These are phyloP conservation scores for Gracilaria caudata DNA, from an alignment of 23 red algal genomes.

Conservation along the genomic window DNA sequence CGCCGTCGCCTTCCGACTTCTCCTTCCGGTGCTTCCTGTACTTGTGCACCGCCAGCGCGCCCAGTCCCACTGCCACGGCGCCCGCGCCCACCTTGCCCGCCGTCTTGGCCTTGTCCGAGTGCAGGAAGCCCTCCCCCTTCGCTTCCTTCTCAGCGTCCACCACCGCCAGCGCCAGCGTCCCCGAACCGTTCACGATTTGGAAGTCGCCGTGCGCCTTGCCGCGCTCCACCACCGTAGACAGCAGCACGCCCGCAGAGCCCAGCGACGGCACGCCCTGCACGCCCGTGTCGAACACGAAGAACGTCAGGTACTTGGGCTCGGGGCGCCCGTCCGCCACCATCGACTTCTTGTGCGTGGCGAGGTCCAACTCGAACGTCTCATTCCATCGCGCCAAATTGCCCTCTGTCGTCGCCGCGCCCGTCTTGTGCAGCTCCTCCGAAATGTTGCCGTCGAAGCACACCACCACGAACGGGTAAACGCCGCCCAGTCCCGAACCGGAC, in stretches of 20 bases:
- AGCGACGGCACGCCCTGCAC: slow-evolving; percentile 55
- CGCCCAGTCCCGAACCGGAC: slow-evolving; percentile 31
- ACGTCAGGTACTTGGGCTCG: slow-evolving; percentile 65
- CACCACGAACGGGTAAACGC: slow-evolving; percentile 60
- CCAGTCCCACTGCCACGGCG: slow-evolving; percentile 37
- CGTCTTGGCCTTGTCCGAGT: slow-evolving; percentile 1
- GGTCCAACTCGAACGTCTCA: slow-evolving; percentile 25
- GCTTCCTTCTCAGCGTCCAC: not conserved
- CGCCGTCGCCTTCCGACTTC: not conserved
- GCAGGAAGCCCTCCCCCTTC: not conserved
- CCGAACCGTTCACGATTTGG: slow-evolving; percentile 52
- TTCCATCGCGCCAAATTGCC: slow-evolving; percentile 36
- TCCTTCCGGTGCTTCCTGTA: slow-evolving; percentile 34
- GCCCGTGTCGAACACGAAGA: slow-evolving; percentile 69
- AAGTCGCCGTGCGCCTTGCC: slow-evolving; percentile 55
- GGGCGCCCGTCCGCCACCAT: slow-evolving; percentile 25
- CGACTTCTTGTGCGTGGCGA: slow-evolving; percentile 24
- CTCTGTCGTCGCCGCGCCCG: slow-evolving; percentile 12
- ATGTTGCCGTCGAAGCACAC: slow-evolving; percentile 59
- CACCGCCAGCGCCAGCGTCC: slow-evolving; percentile 38
- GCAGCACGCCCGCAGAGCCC: slow-evolving; percentile 60
- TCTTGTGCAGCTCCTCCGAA: slow-evolving; percentile 48
- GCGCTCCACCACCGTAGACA: slow-evolving; percentile 34
- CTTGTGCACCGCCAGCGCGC: slow-evolving; percentile 41
- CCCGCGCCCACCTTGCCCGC: slow-evolving; percentile 30